phyloP scores from a whole-genome alignment of 1,284 basidiomycete genomes.

The Fomitopsis pinicola region DNA sequence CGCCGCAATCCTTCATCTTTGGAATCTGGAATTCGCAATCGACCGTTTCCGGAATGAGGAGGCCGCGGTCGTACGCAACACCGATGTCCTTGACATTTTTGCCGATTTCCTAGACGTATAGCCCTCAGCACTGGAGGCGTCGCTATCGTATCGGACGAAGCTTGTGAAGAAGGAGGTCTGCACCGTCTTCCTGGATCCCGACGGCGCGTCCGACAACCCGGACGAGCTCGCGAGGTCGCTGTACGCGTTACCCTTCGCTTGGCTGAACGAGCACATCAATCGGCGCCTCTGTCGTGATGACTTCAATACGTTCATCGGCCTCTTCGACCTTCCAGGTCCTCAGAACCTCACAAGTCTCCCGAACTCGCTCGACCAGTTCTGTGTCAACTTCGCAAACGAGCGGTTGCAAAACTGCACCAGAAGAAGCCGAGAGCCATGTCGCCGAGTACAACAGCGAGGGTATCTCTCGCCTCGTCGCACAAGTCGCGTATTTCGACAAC shows the following conservation, averaged over 20 bases:
- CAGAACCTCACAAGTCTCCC: conserved; percentile 82
- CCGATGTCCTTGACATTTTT: conserved; percentile 75
- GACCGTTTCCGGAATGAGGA: conserved; percentile 83
- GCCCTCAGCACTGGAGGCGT: conserved; percentile 73
- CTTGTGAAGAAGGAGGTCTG: conserved; percentile 93
- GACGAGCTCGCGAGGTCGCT: conserved; percentile 93
- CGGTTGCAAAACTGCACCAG: conserved; percentile 81
- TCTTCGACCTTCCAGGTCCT: conserved; percentile 91
- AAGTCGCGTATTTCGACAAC: conserved; percentile 88
- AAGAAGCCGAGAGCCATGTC: conserved; percentile 66
- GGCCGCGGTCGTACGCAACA: conserved; percentile 82
- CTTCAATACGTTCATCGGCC: conserved; percentile 88
- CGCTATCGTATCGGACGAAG: conserved; percentile 90
- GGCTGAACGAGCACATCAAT: conserved; percentile 97
- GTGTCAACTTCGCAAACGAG: conserved; percentile 95
- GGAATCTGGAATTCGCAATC: conserved; percentile 91
- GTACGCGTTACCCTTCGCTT: conserved; percentile 93
- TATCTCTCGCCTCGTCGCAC: conserved; percentile 68
- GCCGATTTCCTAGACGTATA: conserved; percentile 90
- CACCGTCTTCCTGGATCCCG: conserved; percentile 93
- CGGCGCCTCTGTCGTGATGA: conserved; percentile 90
- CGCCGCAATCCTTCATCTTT: conserved; percentile 93
- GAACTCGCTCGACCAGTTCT: conserved; percentile 95
- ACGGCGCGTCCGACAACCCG: conserved; percentile 87
- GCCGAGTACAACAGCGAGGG: conserved; percentile 85